Evolutionary conservation across 73 alveolate genomes (phyloP).

Genomic region (Stentor coeruleus): DNA sequence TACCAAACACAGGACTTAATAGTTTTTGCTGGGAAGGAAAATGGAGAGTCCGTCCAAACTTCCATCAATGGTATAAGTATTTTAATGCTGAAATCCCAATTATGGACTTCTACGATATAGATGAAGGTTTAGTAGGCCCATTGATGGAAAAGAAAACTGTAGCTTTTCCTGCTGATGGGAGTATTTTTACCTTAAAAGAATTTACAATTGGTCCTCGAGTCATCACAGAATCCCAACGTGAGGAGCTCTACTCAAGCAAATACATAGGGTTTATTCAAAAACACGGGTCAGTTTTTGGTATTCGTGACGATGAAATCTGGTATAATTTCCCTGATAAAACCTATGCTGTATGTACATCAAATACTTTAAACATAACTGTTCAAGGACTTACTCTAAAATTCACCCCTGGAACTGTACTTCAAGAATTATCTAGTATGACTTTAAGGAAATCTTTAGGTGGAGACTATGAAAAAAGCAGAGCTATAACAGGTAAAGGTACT

Average conservation of each 20-base stretch:
- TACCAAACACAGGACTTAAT: slow-evolving; percentile 48
- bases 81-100: slow-evolving; percentile 34
- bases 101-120: slow-evolving; percentile 64
- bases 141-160: slow-evolving; percentile 68
- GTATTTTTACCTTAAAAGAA: slow-evolving; percentile 62
- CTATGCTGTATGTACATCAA: neutral
- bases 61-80: slow-evolving; percentile 62
- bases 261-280: neutral
- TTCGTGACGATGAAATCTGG: neutral
- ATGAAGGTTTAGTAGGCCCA: slow-evolving; percentile 74
- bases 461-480: slow-evolving; percentile 13
- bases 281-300: neutral
- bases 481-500: slow-evolving; percentile 35
- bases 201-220: slow-evolving; percentile 55
- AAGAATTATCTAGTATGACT: neutral
- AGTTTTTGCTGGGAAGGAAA: slow-evolving; percentile 71
- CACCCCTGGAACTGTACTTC: slow-evolving; percentile 1
- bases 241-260: neutral
- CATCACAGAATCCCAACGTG: neutral
- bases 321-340: neutral
- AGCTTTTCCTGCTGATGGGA: slow-evolving; percentile 92
- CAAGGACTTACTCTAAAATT: neutral
- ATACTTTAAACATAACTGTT: neutral
- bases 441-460: too few species aligned
- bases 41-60: slow-evolving; percentile 81